A percentile compares a stretch with the other conserved stretches of the same genome.
Evolutionary conservation across 129 eudicot genomes (phyloP).

Genomic region (Erigeron canadensis): DNA sequence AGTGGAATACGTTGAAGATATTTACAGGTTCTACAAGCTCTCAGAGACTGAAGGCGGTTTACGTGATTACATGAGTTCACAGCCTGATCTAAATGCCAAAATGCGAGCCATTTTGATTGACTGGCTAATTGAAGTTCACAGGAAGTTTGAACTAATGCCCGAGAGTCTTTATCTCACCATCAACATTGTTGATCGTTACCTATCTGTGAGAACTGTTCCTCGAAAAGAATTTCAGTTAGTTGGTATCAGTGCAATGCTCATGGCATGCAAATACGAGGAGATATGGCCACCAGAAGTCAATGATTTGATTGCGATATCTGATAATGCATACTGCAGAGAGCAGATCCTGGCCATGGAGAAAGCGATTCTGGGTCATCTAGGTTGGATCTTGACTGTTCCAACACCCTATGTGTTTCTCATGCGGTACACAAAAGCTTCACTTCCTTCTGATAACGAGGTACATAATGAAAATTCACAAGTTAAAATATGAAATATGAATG

Average conservation of each 20-base stretch:
- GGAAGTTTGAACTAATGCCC: conserved; percentile 71
- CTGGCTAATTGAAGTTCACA: conserved; percentile 88
- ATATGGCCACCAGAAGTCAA: conserved; percentile 96
- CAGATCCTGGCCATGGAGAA: conserved; percentile 84
- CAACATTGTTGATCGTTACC: conserved; percentile 72
- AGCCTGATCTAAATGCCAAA: conserved; percentile 61
- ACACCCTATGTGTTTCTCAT: conserved; percentile 89
- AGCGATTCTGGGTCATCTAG: conserved; percentile 62
- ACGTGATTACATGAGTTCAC: conserved; percentile 65
- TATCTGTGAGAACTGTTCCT: conserved; percentile 52
- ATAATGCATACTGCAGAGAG: conserved; percentile 66
- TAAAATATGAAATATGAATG: not conserved
- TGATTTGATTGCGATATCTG: conserved; percentile 72
- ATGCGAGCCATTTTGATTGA: conserved; percentile 83
- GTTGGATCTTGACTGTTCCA: conserved; percentile 86
- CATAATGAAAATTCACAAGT: not conserved
- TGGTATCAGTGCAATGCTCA: conserved; percentile 78
- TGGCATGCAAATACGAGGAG: conserved; percentile 91
- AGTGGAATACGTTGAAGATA: conserved; percentile 85
- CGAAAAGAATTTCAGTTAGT: conserved; percentile 83
- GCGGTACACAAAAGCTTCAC: conserved; percentile 73
- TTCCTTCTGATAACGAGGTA: conserved; percentile 71
- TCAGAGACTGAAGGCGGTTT: conserved; percentile 66
- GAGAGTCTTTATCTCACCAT: conserved; percentile 79
- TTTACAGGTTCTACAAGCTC: conserved; percentile 74